Base-by-base conservation (phyloP, 257 asterid species). In the Rhazya stricta region DNA sequence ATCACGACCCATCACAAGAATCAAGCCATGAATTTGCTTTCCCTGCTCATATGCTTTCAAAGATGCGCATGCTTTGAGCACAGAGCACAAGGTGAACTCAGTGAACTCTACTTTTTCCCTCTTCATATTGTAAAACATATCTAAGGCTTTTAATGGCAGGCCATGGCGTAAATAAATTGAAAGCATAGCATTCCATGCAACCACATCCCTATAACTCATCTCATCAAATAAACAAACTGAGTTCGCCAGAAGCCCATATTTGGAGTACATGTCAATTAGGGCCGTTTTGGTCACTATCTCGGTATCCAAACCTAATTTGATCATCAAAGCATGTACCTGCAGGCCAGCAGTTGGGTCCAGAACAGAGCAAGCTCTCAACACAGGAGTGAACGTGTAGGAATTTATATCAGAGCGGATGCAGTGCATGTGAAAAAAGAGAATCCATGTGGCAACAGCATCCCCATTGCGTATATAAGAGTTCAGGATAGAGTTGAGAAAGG, bases 141-240 rank as follows among this genome's bases (percentile, higher is more conserved):
- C 69, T 19, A 74, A 29, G 3, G 83, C 79, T 69, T 61, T 79
- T 9, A 48, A 36, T 6, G 83, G 83, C 27, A 74, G 29, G 15
- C 66, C 73, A 69, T 74, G 79, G 27, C 37, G 73, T 34, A 79
- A 21, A 69, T 74, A 79, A 53, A 10, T 50, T 2, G 77, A 74
- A 42, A 79, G 73, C 72, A 79, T 79, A 57, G 79, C 73, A 15
- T 79, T 79, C 76, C 79, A 79, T 37, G 82, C 74, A 37, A 79
- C 79, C 42, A 79, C 82, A 48, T 79, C 82, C 65, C 54, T 69
- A 25, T 5, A 74, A 60, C 75, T 71, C 78, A 79, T 69, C 50
- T 79, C 75, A 36, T 74, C 45, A 74, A 79, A 79, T 25, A 74
- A 74, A 41, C 76, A 56, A 57, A 74, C 54, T 1, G 79, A 57